Conservation (phyloP, 805 yeast genomes). For the Wickerhamomyces bisporus region DNA sequence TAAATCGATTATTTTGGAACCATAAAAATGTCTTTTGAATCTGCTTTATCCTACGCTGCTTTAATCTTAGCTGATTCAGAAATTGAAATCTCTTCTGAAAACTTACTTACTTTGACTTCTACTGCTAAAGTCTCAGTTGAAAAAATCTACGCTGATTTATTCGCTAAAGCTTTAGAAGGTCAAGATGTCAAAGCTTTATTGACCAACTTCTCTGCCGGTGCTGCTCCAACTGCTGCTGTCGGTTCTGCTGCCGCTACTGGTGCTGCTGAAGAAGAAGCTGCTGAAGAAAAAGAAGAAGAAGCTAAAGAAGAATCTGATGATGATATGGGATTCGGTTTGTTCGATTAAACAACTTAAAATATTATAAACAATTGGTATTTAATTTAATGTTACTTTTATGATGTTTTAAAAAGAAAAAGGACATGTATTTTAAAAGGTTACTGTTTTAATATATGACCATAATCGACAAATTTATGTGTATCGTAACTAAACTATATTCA, state of each 20-base stretch:
- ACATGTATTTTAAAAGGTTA: not conserved
- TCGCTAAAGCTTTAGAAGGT: conserved; percentile 82
- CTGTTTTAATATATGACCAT: not conserved
- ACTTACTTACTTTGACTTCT: conserved; percentile 67
- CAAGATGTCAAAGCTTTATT: conserved; percentile 79
- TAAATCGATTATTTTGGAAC: conserved; percentile 27
- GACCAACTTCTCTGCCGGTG: conserved; percentile 64
- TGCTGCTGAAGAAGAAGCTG: conserved; percentile 62
- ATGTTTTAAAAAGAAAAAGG: not conserved
- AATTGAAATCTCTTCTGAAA: conserved; percentile 80
- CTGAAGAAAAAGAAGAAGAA: conserved; percentile 49
- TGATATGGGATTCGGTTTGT: conserved; percentile 94
- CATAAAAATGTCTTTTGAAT: conserved; percentile 60
- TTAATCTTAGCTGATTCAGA: conserved; percentile 91
- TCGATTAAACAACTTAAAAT: conserved; percentile 51
- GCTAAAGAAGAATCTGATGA: conserved; percentile 56
- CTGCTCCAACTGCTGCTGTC: conserved; percentile 70
- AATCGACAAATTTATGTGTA: not conserved
- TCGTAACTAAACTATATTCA: too few relatives aligned
- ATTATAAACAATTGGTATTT: not conserved
- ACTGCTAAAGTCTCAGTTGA: conserved; percentile 85
- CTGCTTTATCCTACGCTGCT: conserved; percentile 89
- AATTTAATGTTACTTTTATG: conserved; percentile 1
- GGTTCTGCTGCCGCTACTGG: conserved; percentile 57
- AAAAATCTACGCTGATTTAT: conserved; percentile 80